Conservation (phyloP, 495 filamentous ascomycete genomes). For the Hypomontagnella submonticulosa region DNA sequence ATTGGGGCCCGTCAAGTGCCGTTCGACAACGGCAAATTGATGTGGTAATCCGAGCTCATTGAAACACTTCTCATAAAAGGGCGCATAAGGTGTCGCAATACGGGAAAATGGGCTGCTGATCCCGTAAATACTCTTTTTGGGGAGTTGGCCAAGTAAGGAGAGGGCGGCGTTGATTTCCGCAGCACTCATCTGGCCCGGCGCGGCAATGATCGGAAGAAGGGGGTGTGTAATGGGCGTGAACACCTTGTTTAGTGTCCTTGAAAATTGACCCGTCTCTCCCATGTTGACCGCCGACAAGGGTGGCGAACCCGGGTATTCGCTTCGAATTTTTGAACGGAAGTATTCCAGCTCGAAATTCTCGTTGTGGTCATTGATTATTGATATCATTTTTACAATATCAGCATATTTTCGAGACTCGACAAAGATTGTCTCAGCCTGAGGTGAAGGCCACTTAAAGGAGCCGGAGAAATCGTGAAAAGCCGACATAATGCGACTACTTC, state of each 20-base stretch:
- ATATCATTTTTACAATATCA: conserved; percentile 90
- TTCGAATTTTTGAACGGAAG: conserved; percentile 80
- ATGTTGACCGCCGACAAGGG: conserved; percentile 86
- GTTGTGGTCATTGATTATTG: conserved; percentile 77
- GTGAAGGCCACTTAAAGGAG: conserved; percentile 81
- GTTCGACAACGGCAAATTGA: conserved; percentile 78
- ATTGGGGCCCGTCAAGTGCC: conserved; percentile 69
- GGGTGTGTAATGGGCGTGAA: conserved; percentile 90
- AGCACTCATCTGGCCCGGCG: conserved; percentile 83
- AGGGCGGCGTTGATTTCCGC: conserved; percentile 84
- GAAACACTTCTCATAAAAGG: conserved; percentile 89
- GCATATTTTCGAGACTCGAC: conserved; percentile 75
- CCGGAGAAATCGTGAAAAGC: conserved; percentile 89
- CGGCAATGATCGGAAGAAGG: conserved; percentile 82
- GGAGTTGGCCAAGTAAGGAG: conserved; percentile 80
- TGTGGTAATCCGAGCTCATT: conserved; percentile 89
- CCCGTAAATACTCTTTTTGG: conserved; percentile 81
- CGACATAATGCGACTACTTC: conserved; percentile 83
- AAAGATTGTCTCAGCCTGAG: conserved; percentile 74
- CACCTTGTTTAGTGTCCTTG: conserved; percentile 80
- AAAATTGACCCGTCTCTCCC: conserved; percentile 84
- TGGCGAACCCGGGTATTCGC: conserved; percentile 69
- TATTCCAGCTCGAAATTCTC: conserved; percentile 90
- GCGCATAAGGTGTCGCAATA: conserved; percentile 75
- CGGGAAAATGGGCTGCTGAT: conserved; percentile 71